Conservation (phyloP, 208 protist species). For the Leishmania major region DNA sequence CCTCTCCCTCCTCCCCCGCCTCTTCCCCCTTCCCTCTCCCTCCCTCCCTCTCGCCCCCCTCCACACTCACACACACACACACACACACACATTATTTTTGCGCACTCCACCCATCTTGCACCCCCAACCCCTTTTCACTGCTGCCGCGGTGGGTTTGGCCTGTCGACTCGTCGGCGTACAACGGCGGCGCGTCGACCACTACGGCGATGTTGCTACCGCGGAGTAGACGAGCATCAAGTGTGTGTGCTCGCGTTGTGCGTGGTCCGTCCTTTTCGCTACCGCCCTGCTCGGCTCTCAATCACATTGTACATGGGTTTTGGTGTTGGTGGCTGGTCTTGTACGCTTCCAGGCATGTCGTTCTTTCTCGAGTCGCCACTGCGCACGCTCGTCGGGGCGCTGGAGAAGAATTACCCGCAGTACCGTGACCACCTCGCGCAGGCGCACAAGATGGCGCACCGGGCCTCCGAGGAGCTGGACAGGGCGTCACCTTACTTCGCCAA, state of each 20-base stretch:
- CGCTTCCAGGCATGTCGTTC: neutral
- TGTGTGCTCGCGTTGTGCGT: neutral
- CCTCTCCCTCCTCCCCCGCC: too few species aligned
- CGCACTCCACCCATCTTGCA: neutral
- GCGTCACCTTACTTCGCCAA: slow-evolving; percentile 33
- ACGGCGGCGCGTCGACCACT: neutral
- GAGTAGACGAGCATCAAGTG: neutral
- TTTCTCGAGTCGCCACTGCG: slow-evolving; percentile 22
- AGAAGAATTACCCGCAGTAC: slow-evolving; percentile 56
- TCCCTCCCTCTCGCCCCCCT: too few species aligned
- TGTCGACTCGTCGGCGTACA: neutral
- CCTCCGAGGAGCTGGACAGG: slow-evolving; percentile 26
- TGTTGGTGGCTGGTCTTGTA: neutral
- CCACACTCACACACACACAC: neutral
- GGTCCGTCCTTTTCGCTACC: neutral
- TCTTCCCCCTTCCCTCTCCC: too few species aligned
- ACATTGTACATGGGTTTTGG: neutral
- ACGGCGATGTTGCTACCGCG: neutral
- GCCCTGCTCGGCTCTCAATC: neutral
- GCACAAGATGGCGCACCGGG: slow-evolving; percentile 25
- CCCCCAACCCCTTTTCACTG: neutral
- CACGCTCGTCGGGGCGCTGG: slow-evolving; percentile 41
- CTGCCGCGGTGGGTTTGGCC: neutral
- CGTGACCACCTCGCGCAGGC: slow-evolving; percentile 30
- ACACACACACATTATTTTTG: neutral